Evolutionary conservation across 2,329 filamentous ascomycete species (phyloP).

Genomic region (Cytospora leucostoma): DNA sequence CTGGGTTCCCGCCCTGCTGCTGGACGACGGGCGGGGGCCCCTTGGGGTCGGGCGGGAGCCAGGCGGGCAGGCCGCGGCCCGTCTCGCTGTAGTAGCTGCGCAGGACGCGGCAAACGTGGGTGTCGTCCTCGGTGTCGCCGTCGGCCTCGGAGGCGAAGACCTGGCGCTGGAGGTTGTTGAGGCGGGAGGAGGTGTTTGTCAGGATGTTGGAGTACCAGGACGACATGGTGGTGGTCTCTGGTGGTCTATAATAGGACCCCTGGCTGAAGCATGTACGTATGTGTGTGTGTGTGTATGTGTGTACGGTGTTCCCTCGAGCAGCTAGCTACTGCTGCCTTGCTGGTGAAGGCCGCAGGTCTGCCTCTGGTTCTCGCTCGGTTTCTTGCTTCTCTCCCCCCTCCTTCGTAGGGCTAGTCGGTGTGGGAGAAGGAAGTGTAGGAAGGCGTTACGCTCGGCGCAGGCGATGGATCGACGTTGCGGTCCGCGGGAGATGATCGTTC

Average conservation of each 20-base stretch:
- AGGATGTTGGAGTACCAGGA: slow-evolving; percentile 79
- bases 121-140: slow-evolving; percentile 83
- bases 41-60: slow-evolving; percentile 91
- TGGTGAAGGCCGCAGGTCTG: background rate
- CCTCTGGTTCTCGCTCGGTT: background rate
- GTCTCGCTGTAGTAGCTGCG: slow-evolving; percentile 93
- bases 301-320: background rate
- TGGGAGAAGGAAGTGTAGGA: background rate
- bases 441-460: background rate
- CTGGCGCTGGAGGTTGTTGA: slow-evolving; percentile 56
- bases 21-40: slow-evolving; percentile 60
- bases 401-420: background rate
- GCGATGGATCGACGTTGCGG: background rate
- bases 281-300: slow-evolving; percentile 1
- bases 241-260: background rate
- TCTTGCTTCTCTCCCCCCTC: background rate
- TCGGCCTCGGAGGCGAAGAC: slow-evolving; percentile 62
- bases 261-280: slow-evolving; percentile 1
- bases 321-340: slow-evolving; percentile 1
- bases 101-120: slow-evolving; percentile 90
- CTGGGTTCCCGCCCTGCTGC: slow-evolving; percentile 47
- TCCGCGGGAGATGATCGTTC: background rate
- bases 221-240: slow-evolving; percentile 56
- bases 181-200: slow-evolving; percentile 64
- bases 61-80: slow-evolving; percentile 74